Percentiles rank a stretch among this genome's conserved stretches.
Evolutionary conservation across 106 monocot genomes (phyloP).

Genomic region (Phalaenopsis aphrodite): DNA sequence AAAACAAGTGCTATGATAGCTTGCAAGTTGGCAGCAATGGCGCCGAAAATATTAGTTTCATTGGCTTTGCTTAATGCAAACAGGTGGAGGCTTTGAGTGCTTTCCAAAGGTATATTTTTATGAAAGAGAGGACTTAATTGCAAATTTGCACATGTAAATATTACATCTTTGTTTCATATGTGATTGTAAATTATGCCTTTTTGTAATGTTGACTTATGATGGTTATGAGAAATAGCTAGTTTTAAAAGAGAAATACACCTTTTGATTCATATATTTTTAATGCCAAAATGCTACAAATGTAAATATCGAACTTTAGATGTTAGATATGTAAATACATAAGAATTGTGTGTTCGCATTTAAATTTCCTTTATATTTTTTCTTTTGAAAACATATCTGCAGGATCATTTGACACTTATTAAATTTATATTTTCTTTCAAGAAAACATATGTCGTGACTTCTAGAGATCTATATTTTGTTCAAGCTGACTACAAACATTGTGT

Average conservation of each 20-base stretch:
- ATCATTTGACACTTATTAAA: not conserved
- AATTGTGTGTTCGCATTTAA: too few relatives aligned
- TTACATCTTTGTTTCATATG: not conserved
- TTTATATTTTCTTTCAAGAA: not conserved
- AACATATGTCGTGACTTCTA: not conserved
- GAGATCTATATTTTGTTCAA: not conserved
- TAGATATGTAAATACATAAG: too few relatives aligned
- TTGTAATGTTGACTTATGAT: not conserved
- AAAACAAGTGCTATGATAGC: slow-evolving; percentile 83
- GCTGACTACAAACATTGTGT: not conserved
- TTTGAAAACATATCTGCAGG: too few relatives aligned
- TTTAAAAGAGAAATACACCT: not conserved
- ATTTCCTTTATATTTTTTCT: too few relatives aligned
- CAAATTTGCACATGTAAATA: not conserved
- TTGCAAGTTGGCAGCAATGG: slow-evolving; percentile 85
- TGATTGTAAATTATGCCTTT: not conserved
- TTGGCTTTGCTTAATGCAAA: slow-evolving; percentile 88
- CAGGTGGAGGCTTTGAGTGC: slow-evolving; percentile 92
- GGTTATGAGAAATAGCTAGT: not conserved
- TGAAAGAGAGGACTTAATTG: not conserved
- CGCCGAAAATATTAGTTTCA: slow-evolving; percentile 70
- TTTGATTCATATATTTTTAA: too few relatives aligned
- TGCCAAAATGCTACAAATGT: too few relatives aligned
- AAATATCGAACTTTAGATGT: too few relatives aligned
- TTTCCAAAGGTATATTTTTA: slow-evolving; percentile 64